Evolutionary conservation across 2,329 filamentous ascomycete genomes (phyloP), one percentile per base, ranked within the genome.

Genomic region (Alternaria angustiovoidea): DNA sequence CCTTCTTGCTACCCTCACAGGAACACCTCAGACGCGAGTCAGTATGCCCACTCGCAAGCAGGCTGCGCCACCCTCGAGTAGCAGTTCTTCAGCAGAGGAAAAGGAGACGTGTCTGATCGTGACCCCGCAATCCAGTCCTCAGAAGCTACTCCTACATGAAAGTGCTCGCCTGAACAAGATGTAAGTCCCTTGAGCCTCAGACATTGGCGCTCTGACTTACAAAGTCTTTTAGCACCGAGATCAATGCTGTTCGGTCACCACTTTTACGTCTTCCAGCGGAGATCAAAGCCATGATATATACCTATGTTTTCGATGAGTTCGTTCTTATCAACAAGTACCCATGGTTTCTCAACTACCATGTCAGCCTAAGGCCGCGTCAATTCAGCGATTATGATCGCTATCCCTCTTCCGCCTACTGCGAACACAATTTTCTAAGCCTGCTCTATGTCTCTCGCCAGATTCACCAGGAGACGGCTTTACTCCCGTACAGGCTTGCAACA

Each of bases 261-360:
- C 26, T 30, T 2, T 51, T 64, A 2, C 54, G 51, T 16, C 57
- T 67, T n/a, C 59, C 62, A 1, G 24, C 59, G 1, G 64, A 67
- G 30, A 22, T 63, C 6, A 46, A 57, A 3, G 46, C 44, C 8
- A 18, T 34, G 6, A 54, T 67, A 5, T 65, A 54, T 39, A 14
- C 55, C 6, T 48, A 28, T 38, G 52, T 57, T 2, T 42, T 61
- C 6, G 51, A 51, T 16, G 48, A 52, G 14, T 0, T 14, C 32
- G 14, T 34, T 11, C 4, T 0, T 2, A 34, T 34, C 11, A 11
- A 16, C 32, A 30, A 11, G 6, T 11, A 30, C 28, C 3, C 8
- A 30, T 30, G 28, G 28, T 11, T 30, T 30, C 28, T 9, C 28
- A 11, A 4, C 9, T 4, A 30, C 8, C 28, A 11, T 11, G 28